Evolutionary conservation across 306 rosid species (phyloP).

Genomic region (Lagenaria siceraria): DNA sequence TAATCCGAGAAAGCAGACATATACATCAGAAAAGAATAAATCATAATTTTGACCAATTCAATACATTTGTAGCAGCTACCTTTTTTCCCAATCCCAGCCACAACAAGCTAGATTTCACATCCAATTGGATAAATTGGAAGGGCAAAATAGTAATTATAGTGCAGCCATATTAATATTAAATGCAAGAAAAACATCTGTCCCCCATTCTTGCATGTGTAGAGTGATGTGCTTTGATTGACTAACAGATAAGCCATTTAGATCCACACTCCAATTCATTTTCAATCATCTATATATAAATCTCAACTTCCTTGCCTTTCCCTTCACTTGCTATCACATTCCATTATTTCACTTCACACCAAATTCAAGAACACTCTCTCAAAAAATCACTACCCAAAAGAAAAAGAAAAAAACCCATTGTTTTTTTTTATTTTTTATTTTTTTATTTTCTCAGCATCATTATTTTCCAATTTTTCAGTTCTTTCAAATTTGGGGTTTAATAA

Average conservation of each 20-base stretch:
- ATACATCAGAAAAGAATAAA: neutral
- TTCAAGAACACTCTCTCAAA: too few species aligned
- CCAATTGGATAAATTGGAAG: neutral
- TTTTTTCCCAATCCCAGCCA: too few species aligned
- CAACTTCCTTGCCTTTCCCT: slow-evolving; percentile 4
- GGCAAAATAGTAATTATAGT: neutral
- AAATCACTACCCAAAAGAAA: neutral
- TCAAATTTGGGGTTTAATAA: neutral
- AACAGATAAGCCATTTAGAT: slow-evolving; percentile 18
- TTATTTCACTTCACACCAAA: neutral
- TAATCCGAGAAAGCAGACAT: too few species aligned
- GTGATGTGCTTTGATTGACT: slow-evolving; percentile 14
- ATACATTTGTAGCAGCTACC: neutral
- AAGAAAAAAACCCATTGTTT: too few species aligned
- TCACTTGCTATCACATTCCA: slow-evolving; percentile 8
- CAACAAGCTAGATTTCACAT: neutral
- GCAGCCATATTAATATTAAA: neutral
- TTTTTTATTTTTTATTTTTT: neutral
- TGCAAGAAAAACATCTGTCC: slow-evolving; percentile 38
- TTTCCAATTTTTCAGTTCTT: neutral
- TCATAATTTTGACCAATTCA: neutral
- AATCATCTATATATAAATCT: slow-evolving; percentile 52
- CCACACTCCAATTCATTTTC: neutral
- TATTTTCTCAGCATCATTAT: too few species aligned
- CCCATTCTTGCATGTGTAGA: slow-evolving; percentile 16